A percentile compares a stretch with the other conserved stretches of the same genome.
phyloP scores from a whole-genome alignment of 75 land plant species.

The Pseudotsuga menziesii region DNA sequence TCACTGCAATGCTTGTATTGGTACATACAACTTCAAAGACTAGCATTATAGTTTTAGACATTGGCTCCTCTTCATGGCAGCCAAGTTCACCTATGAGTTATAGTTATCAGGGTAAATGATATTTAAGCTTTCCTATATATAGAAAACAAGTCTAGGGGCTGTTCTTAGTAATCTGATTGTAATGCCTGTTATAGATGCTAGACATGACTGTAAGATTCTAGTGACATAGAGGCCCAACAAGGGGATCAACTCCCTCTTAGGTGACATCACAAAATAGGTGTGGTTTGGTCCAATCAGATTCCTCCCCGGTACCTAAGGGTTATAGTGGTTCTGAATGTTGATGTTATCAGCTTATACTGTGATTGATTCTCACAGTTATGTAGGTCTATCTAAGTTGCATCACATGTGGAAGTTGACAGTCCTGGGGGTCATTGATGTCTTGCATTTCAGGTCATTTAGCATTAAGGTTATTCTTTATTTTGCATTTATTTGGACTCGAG shows the following conservation, averaged over 20 bases:
- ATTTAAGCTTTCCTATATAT: not conserved
- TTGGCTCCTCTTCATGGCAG: no score
- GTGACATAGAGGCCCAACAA: not conserved
- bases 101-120: no score
- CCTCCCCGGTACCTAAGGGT: conserved; percentile 1
- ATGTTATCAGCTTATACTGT: not conserved
- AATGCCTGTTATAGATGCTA: no score
- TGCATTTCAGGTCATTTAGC: not conserved
- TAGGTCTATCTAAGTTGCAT: not conserved
- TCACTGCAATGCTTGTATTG: no score
- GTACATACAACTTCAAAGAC: no score
- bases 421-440: not conserved
- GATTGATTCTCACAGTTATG: not conserved
- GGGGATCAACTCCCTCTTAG: not conserved
- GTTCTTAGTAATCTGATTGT: not conserved
- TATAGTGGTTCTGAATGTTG: not conserved
- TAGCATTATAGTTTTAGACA: no score
- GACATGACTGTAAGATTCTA: not conserved
- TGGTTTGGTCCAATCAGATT: not conserved
- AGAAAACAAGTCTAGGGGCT: not conserved
- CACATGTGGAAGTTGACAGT: not conserved
- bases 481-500: not conserved
- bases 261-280: not conserved
- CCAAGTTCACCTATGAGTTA: no score
- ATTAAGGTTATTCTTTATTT: not conserved